Conservation (phyloP, 768 basidiomycete species). For the Trametes coccinea region DNA sequence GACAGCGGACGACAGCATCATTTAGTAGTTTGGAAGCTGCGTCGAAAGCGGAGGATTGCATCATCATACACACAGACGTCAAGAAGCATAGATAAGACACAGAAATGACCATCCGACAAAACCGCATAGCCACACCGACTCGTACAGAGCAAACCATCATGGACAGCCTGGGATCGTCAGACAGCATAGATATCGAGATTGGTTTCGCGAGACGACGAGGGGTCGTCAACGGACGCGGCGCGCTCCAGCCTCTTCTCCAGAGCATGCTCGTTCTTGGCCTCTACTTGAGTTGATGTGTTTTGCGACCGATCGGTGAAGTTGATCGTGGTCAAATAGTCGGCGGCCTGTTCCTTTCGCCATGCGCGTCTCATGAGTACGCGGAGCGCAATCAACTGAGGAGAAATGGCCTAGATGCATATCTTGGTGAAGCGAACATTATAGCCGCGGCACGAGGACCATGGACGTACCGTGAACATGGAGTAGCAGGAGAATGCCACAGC, state of each 20-base stretch:
- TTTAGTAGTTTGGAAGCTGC: no score
- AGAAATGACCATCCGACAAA: no score
- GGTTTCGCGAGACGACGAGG: background rate
- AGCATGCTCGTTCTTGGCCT: background rate
- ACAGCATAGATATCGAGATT: background rate
- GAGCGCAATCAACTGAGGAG: slow-evolving; percentile 21
- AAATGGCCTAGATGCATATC: no score
- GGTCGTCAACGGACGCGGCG: background rate
- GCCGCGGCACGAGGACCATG: no score
- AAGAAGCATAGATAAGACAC: no score
- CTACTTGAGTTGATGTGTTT: background rate
- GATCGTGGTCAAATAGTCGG: slow-evolving; percentile 5
- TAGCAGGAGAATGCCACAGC: slow-evolving; percentile 43
- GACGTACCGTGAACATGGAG: slow-evolving; percentile 42
- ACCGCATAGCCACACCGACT: no score
- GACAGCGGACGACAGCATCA: no score
- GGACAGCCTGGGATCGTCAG: no score
- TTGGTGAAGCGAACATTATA: no score
- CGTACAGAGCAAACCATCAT: no score
- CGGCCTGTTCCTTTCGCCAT: slow-evolving; percentile 10
- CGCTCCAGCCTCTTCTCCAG: background rate
- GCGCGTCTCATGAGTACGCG: slow-evolving; percentile 20
- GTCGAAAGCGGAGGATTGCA: no score
- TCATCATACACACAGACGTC: no score
- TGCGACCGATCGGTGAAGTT: slow-evolving; percentile 1